phyloP scores from a whole-genome alignment of 2,329 filamentous ascomycete genomes.

The Hypoxylon sp. region DNA sequence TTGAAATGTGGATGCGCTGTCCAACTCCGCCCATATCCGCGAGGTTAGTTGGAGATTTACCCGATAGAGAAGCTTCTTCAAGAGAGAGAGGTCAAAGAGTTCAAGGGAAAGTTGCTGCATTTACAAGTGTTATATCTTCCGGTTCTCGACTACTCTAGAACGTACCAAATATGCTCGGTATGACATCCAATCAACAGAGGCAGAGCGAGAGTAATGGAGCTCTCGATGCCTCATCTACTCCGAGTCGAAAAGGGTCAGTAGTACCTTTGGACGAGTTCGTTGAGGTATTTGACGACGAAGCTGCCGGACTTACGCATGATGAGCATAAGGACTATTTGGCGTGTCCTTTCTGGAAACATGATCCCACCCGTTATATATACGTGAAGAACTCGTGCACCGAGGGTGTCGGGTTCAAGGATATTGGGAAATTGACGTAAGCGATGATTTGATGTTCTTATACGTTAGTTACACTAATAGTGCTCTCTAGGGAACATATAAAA shows the following conservation, averaged over 20 bases:
- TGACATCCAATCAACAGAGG: background rate
- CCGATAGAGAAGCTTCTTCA: slow-evolving; percentile 13
- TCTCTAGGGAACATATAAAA: slow-evolving; percentile 36
- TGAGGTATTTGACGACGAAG: slow-evolving; percentile 2
- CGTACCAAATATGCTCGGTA: slow-evolving; percentile 1
- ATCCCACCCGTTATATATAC: slow-evolving; percentile 29
- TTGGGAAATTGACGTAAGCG: slow-evolving; percentile 41
- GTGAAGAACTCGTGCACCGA: slow-evolving; percentile 36
- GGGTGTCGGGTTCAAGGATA: slow-evolving; percentile 34
- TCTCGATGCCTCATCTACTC: background rate
- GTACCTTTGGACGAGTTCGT: slow-evolving; percentile 14
- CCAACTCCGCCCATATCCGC: slow-evolving; percentile 37
- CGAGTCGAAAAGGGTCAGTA: background rate
- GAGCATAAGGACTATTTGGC: slow-evolving; percentile 33
- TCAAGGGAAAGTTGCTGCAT: slow-evolving; percentile 23
- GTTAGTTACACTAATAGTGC: background rate
- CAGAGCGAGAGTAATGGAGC: background rate
- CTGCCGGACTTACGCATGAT: background rate
- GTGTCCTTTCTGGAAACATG: slow-evolving; percentile 41
- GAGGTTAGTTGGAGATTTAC: slow-evolving; percentile 14
- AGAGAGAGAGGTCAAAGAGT: slow-evolving; percentile 16
- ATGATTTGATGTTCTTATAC: background rate
- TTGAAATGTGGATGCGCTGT: slow-evolving; percentile 42
- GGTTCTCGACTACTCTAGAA: background rate
- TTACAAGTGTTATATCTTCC: slow-evolving; percentile 30